These are phyloP conservation scores for Salix suchowensis DNA, from an alignment of 345 rosid species.

Conservation along the genomic window DNA sequence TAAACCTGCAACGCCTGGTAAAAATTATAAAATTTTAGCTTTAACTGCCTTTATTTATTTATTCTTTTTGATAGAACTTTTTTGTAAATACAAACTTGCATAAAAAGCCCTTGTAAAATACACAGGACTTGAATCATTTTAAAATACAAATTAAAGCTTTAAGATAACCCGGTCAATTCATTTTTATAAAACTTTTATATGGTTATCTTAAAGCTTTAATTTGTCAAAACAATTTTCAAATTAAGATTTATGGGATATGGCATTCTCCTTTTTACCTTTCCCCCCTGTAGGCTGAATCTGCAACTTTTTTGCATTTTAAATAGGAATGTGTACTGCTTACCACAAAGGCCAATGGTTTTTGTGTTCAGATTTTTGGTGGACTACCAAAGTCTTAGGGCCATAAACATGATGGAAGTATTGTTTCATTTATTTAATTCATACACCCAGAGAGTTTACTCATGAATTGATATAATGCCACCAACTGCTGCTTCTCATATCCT, in stretches of 20 bases:
- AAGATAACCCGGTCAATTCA: too few species aligned
- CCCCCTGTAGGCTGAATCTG: background rate
- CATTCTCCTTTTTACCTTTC: background rate
- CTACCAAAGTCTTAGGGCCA: background rate
- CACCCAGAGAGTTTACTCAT: background rate
- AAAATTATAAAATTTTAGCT: slow-evolving; percentile 12
- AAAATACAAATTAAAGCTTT: too few species aligned
- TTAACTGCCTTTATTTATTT: background rate
- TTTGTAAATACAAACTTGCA: background rate
- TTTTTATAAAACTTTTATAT: too few species aligned
- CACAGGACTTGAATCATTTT: too few species aligned
- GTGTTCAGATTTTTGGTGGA: background rate
- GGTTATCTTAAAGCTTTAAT: background rate
- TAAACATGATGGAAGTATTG: background rate
- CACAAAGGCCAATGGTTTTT: background rate
- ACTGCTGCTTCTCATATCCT: background rate
- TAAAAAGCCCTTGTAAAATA: background rate
- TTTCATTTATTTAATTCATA: background rate
- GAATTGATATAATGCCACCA: background rate
- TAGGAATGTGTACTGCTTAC: background rate
- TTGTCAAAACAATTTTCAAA: background rate
- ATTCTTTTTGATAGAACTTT: background rate
- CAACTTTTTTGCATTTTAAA: background rate
- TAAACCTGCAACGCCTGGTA: slow-evolving; percentile 90
- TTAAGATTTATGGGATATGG: background rate